These are phyloP conservation scores for Torulaspora microellipsoides DNA, from an alignment of 805 yeast genomes.

Conservation along the genomic window DNA sequence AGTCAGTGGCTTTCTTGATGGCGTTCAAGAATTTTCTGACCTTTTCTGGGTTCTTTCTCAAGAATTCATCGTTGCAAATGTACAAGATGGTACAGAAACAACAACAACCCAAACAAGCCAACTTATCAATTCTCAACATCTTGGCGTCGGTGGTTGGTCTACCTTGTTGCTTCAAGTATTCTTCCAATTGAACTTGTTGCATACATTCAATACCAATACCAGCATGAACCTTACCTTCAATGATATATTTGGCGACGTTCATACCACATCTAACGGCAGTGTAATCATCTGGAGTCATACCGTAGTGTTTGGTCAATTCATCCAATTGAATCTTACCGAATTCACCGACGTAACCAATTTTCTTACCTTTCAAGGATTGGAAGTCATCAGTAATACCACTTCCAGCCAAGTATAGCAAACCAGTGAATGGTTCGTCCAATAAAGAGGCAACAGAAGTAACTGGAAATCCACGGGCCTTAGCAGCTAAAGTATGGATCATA, in stretches of 20 bases:
- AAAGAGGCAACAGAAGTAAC: constrained; percentile 53
- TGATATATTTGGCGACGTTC: constrained; percentile 53
- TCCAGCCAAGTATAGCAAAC: constrained; percentile 47
- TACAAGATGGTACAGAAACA: constrained; percentile 54
- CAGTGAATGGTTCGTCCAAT: constrained; percentile 56
- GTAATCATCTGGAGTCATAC: constrained; percentile 52
- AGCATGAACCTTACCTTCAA: constrained; percentile 52
- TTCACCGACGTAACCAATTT: constrained; percentile 55
- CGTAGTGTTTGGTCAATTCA: constrained; percentile 51
- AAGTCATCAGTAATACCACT: constrained; percentile 50
- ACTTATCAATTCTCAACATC: constrained; percentile 52
- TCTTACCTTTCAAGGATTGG: constrained; percentile 47
- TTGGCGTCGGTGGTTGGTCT: constrained; percentile 44
- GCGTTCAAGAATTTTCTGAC: constrained; percentile 44
- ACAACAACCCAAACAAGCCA: constrained; percentile 56
- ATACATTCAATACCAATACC: constrained; percentile 58
- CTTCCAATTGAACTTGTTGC: constrained; percentile 55
- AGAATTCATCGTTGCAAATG: constrained; percentile 49
- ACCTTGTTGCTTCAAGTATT: constrained; percentile 42
- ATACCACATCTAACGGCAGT: constrained; percentile 57
- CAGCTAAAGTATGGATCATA: constrained; percentile 57
- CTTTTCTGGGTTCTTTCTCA: constrained; percentile 44
- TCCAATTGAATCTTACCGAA: constrained; percentile 56
- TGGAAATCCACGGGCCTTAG: constrained; percentile 54
- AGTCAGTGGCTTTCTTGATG: constrained; percentile 48